Base-by-base conservation (phyloP, 2,329 filamentous ascomycete species). In the Paraphoma chrysanthemicola region DNA sequence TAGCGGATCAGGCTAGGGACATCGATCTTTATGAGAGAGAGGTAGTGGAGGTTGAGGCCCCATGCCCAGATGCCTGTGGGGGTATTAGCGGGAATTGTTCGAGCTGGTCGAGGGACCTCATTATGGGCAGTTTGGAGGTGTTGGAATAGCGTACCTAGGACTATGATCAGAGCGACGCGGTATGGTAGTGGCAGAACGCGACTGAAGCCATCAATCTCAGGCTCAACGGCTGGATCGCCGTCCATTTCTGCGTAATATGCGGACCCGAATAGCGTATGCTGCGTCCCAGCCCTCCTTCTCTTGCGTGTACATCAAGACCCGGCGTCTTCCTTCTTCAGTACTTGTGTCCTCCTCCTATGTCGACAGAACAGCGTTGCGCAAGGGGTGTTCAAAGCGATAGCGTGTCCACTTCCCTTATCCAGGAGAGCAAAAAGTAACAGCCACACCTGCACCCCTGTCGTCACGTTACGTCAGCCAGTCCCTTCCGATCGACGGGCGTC, bases 11-110 rank as follows among this genome's bases (percentile, higher is more conserved):
- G 84, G 31, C 88, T 83, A 17, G 92, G 91, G 53, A 96, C 91
- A 77, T 97, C 92, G 80, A 99, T 96, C 74, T 90, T 90, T 70
- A 88, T 82, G 56, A 87, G 79, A 69, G 89, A 84, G 57, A 98
- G 88, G 79, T 92, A 93, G 74, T 97, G 93, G 41, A 98, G 86
- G 80, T 97, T 98, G 67, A 90, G 78, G 64, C 90, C 93, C 93
- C 94, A 99, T 75, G 92, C 93, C 94, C 94, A 98, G 71, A 96
- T 89, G 67, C 92, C 93, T 96, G 64, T 58, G 47, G 39, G 33
- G 9, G 48, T 12, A 44, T 42, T 16, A 42, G n/a, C 16, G 4
- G 39, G 39, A 8, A 16, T 7, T n/a, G 39, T 3, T n/a, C 4
- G 16, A 42, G 39, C 8, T 42, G 11, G 39, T n/a, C 3, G 33